phyloP scores from a whole-genome alignment of 352 stramenopile genomes.

The Globisporangium megalacanthum region DNA sequence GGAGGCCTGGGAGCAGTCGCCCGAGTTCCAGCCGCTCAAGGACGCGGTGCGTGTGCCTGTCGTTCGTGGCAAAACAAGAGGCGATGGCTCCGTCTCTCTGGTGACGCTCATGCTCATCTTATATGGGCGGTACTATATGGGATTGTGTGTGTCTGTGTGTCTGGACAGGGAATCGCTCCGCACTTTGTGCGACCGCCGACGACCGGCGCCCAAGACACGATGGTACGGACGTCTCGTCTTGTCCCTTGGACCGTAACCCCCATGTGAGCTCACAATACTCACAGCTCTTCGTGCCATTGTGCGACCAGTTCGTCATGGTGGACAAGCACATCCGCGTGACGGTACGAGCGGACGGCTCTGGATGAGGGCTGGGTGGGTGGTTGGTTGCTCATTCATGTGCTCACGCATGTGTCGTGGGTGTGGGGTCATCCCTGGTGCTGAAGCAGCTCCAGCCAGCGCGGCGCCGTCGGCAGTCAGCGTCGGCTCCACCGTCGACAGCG shows the following conservation, averaged over 20 bases:
- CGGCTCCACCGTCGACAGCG: background rate
- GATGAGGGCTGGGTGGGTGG: too few relatives aligned
- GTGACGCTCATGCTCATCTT: too few relatives aligned
- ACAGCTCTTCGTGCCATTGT: background rate
- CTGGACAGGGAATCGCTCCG: conserved; percentile 1
- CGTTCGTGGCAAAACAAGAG: too few relatives aligned
- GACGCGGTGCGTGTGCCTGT: background rate
- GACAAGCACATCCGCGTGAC: conserved; percentile 10
- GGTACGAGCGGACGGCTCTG: background rate
- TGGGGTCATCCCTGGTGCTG: too few relatives aligned
- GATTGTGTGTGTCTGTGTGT: background rate
- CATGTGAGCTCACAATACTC: too few relatives aligned
- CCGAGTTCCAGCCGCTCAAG: conserved; percentile 8
- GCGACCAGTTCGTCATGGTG: conserved; percentile 1
- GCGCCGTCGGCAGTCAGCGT: background rate
- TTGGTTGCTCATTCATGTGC: background rate
- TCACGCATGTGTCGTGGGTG: background rate
- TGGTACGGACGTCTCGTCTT: too few relatives aligned
- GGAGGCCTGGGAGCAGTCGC: conserved; percentile 3
- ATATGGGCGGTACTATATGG: background rate
- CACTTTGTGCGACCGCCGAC: conserved; percentile 3
- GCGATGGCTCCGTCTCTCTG: too few relatives aligned
- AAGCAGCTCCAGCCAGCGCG: conserved; percentile 1
- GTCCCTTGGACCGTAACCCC: too few relatives aligned
- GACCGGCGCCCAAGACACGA: background rate